Conservation (phyloP, 2,329 filamentous ascomycete species). For the Diaporthe sp. region DNA sequence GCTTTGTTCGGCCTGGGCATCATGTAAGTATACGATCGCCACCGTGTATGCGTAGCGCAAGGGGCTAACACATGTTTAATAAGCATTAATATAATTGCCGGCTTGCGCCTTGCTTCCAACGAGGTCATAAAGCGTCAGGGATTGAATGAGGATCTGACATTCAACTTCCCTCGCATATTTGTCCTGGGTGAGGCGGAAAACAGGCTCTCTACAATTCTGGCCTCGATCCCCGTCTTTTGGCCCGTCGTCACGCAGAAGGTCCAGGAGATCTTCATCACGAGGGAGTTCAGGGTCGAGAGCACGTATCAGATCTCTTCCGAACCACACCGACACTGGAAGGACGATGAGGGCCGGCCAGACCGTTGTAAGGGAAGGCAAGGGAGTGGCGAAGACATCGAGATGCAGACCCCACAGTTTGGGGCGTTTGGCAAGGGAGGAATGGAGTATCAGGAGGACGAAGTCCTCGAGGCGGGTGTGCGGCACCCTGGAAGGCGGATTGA, state of each 20-base stretch:
- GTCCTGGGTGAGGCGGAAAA: constrained; percentile 52
- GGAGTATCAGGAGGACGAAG: constrained; percentile 25
- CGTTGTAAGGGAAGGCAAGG: neutral
- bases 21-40: constrained; percentile 45
- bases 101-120: constrained; percentile 51
- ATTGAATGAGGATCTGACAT: constrained; percentile 50
- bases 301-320: neutral
- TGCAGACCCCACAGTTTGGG: neutral
- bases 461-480: constrained; percentile 4
- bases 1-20: constrained; percentile 50
- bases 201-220: constrained; percentile 41
- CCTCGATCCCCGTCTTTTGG: constrained; percentile 28
- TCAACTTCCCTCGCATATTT: constrained; percentile 51
- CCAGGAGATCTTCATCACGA: constrained; percentile 49
- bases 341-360: neutral
- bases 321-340: neutral
- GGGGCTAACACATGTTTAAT: neutral
- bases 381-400: neutral
- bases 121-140: constrained; percentile 48
- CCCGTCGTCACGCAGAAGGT: constrained; percentile 46
- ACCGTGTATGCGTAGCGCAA: neutral
- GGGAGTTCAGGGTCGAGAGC: constrained; percentile 39
- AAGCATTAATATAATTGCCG: constrained; percentile 50
- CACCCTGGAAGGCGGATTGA: constrained; percentile 9
- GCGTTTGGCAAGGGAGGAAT: neutral